Conservation (phyloP, 768 basidiomycete species). For the Exidia glandulosa region DNA sequence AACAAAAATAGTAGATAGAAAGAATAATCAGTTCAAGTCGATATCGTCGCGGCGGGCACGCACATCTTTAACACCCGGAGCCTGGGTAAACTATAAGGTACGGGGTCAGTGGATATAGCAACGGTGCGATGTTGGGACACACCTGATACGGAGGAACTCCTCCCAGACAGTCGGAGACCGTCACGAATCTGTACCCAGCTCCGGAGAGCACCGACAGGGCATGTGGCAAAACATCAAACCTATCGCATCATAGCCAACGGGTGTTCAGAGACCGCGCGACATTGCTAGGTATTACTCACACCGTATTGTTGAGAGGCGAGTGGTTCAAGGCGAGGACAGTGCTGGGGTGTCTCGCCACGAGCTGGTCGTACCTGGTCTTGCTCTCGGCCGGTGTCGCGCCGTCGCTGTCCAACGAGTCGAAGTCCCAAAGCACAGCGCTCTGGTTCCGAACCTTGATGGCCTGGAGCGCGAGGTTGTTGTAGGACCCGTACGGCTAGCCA, state of each 20-base stretch:
- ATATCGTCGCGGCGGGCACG: neutral
- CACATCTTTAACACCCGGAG: neutral
- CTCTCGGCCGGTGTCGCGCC: slow-evolving; percentile 4
- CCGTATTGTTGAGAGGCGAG: slow-evolving; percentile 14
- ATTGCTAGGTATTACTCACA: slow-evolving; percentile 1
- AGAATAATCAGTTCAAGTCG: neutral
- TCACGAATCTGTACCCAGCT: slow-evolving; percentile 15
- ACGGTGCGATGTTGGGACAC: neutral
- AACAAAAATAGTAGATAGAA: neutral
- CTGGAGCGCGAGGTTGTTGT: slow-evolving; percentile 26
- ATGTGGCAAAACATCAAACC: slow-evolving; percentile 12
- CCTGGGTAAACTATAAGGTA: neutral
- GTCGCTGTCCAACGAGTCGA: slow-evolving; percentile 11
- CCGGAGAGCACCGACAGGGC: slow-evolving; percentile 11
- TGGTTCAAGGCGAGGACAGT: slow-evolving; percentile 16
- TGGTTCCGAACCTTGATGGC: slow-evolving; percentile 18
- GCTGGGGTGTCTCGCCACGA: slow-evolving; percentile 6
- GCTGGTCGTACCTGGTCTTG: slow-evolving; percentile 7
- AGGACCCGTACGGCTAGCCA: slow-evolving; percentile 27
- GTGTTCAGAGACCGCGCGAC: neutral
- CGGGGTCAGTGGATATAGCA: neutral
- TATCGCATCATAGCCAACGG: neutral
- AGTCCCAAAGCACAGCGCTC: slow-evolving; percentile 13
- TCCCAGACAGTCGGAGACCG: slow-evolving; percentile 17
- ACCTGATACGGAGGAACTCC: neutral